These are phyloP conservation scores for Metschnikowia kunwiensis DNA, from an alignment of 805 yeast genomes.

Conservation along the genomic window DNA sequence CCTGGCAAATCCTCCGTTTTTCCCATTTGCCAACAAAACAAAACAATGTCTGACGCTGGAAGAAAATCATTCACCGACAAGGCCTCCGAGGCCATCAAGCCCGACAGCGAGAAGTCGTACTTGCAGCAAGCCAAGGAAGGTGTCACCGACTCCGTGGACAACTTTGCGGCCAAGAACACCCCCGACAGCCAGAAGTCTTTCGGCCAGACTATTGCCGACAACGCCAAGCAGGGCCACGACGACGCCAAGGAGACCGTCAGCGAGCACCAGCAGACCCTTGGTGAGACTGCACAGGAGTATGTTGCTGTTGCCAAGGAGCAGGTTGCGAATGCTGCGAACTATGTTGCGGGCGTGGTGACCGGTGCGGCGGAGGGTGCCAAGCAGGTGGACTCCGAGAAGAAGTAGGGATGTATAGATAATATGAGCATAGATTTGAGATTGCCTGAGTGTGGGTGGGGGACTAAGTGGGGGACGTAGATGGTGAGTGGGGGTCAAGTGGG, in stretches of 20 bases:
- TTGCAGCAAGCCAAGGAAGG: conserved; percentile 68
- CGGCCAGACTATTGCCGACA: conserved; percentile 66
- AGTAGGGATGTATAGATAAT: no score
- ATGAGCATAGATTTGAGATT: no score
- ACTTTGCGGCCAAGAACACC: conserved; percentile 53
- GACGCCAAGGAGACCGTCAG: conserved; percentile 41
- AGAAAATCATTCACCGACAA: conserved; percentile 77
- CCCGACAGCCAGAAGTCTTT: conserved; percentile 69
- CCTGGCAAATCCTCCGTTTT: background rate
- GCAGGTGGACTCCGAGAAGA: conserved; percentile 29
- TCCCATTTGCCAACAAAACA: background rate
- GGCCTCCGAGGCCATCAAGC: conserved; percentile 61
- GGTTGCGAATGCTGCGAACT: conserved; percentile 53
- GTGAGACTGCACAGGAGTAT: conserved; percentile 45
- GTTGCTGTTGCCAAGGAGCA: conserved; percentile 56
- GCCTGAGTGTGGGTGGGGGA: no score
- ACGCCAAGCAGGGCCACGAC: conserved; percentile 52
- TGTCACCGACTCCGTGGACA: conserved; percentile 65
- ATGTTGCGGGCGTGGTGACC: conserved; percentile 49
- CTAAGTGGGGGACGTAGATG: no score
- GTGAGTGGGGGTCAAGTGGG: no score
- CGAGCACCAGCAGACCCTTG: conserved; percentile 26
- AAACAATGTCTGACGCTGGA: conserved; percentile 47
- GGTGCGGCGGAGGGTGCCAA: conserved; percentile 59
- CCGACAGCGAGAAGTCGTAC: conserved; percentile 65